These are phyloP conservation scores for Verbascum thapsus DNA, from an alignment of 257 asterid genomes.

Conservation along the genomic window DNA sequence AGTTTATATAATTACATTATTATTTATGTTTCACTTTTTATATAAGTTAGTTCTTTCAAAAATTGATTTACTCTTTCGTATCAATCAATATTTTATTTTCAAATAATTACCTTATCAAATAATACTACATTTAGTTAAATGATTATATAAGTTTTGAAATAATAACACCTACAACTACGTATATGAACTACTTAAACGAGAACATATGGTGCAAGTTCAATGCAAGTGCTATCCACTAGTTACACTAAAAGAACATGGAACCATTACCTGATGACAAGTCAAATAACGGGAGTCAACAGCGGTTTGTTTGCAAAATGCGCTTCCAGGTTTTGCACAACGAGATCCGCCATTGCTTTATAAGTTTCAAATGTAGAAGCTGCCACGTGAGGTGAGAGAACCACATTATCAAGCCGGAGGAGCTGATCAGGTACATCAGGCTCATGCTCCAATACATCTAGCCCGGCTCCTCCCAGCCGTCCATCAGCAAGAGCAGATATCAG, in stretches of 20 bases:
- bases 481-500: constrained; percentile 61
- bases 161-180: no score
- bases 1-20: no score
- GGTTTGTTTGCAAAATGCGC: constrained; percentile 62
- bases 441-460: constrained; percentile 63
- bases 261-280: constrained; percentile 28
- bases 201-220: not conserved
- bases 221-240: not conserved
- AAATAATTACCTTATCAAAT: no score
- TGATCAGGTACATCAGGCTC: constrained; percentile 60
- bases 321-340: constrained; percentile 56
- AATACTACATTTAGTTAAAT: no score
- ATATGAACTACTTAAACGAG: no score
- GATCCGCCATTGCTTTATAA: constrained; percentile 66
- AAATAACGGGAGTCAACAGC: constrained; percentile 49
- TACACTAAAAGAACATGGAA: not conserved
- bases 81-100: no score
- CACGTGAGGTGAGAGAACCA: constrained; percentile 63
- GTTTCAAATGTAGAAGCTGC: constrained; percentile 63
- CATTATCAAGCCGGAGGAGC: constrained; percentile 55
- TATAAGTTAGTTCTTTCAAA: no score
- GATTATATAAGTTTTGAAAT: no score
- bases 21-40: no score
- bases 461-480: constrained; percentile 70
- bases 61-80: no score